These are phyloP conservation scores for Petunia axillaris DNA, from an alignment of 257 asterid species.

Conservation along the genomic window DNA sequence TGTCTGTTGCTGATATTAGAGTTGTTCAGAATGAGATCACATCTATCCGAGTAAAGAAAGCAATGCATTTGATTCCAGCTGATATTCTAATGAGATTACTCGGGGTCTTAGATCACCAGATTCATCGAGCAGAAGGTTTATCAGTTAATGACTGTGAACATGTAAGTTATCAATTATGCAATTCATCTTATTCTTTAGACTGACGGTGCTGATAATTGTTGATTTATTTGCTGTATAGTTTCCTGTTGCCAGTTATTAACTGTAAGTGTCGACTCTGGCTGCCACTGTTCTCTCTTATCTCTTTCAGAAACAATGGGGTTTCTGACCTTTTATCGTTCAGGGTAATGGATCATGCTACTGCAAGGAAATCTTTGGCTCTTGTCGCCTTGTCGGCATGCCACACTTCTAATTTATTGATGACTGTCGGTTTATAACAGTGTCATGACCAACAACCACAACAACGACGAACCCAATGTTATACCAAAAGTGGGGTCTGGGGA, in stretches of 20 bases:
- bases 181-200: conserved; percentile 12
- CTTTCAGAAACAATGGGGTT: not conserved
- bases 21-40: conserved; percentile 73
- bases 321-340: not conserved
- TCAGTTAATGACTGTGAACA: conserved; percentile 79
- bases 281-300: conserved; percentile 17
- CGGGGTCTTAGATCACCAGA: conserved; percentile 85
- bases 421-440: not conserved
- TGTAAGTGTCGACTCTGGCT: not conserved
- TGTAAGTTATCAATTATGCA: conserved; percentile 53
- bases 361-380: conserved; percentile 3
- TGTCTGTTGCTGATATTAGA: conserved; percentile 74
- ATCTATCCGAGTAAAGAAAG: conserved; percentile 69
- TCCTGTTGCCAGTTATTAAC: not conserved
- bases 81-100: conserved; percentile 75
- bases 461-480: too few species aligned
- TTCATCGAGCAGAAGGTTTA: conserved; percentile 96
- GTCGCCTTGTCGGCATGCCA: not conserved
- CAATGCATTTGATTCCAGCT: conserved; percentile 71
- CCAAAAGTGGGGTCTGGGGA: too few species aligned
- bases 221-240: conserved; percentile 8
- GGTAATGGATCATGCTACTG: conserved; percentile 1
- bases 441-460: not conserved
- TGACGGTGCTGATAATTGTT: not conserved
- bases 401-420: conserved; percentile 10